Conservation (phyloP, 148 eudicot genomes). For the Rhododendron henanense region DNA sequence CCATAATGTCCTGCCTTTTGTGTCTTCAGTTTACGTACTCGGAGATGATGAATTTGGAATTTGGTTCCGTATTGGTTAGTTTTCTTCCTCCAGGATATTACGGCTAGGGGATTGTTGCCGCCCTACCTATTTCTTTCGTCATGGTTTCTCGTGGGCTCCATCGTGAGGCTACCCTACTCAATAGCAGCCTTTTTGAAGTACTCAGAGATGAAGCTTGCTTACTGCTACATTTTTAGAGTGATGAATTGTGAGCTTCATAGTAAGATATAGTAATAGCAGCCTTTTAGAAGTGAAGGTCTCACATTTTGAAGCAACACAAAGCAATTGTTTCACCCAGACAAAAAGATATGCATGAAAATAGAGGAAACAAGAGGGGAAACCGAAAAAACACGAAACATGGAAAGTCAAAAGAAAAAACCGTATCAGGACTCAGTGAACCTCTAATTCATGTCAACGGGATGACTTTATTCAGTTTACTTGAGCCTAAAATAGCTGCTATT, state of each 20-base stretch:
- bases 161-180: background rate
- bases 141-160: background rate
- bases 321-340: background rate
- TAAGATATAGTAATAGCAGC: background rate
- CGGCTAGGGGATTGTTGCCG: background rate
- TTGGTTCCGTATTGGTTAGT: background rate
- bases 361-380: background rate
- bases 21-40: background rate
- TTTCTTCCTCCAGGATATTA: background rate
- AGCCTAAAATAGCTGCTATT: background rate
- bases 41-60: background rate
- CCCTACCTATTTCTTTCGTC: background rate
- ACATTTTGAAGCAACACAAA: background rate
- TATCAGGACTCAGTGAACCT: background rate
- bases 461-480: background rate
- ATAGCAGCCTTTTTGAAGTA: background rate
- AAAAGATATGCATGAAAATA: background rate
- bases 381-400: background rate
- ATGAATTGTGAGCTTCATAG: background rate
- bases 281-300: background rate
- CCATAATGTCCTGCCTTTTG: background rate
- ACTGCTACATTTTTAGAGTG: background rate
- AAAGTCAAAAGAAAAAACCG: background rate
- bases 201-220: background rate
- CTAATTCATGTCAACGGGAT: background rate